These are phyloP conservation scores for Metschnikowia lochheadii DNA, from an alignment of 805 yeast genomes.

Conservation along the genomic window DNA sequence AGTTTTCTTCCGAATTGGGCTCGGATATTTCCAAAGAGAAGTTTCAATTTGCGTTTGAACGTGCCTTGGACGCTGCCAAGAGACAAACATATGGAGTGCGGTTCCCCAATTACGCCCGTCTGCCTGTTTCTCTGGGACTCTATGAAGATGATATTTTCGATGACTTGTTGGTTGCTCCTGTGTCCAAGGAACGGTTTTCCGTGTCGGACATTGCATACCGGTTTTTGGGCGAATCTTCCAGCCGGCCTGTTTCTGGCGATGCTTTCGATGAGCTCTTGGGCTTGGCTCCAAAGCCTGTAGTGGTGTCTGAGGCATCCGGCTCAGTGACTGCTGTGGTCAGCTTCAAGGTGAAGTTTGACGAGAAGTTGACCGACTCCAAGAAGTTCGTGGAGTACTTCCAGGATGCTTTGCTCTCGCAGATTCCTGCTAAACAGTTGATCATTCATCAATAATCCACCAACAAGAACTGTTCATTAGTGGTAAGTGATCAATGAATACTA, in stretches of 20 bases:
- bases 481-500: not conserved
- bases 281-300: conserved; percentile 9
- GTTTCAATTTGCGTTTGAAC: conserved; percentile 30
- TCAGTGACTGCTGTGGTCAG: conserved; percentile 25
- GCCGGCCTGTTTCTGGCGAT: conserved; percentile 2
- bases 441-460: conserved; percentile 9
- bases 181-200: conserved; percentile 32
- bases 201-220: conserved; percentile 28
- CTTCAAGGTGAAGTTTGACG: conserved; percentile 32
- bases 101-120: conserved; percentile 35
- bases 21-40: conserved; percentile 23
- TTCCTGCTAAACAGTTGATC: conserved; percentile 24
- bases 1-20: conserved; percentile 25
- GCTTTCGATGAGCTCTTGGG: conserved; percentile 37
- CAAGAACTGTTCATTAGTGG: no score
- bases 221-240: conserved; percentile 15
- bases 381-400: conserved; percentile 34
- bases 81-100: conserved; percentile 28
- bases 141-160: conserved; percentile 31
- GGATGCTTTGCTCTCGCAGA: conserved; percentile 29
- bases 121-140: conserved; percentile 26
- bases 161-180: conserved; percentile 35
- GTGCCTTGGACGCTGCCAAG: conserved; percentile 28
- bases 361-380: conserved; percentile 31
- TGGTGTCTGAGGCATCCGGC: conserved; percentile 3